A percentile compares a stretch with the other conserved stretches of the same genome.
Conservation (phyloP, 2,329 filamentous ascomycete genomes). For the Blastomyces percursus region DNA sequence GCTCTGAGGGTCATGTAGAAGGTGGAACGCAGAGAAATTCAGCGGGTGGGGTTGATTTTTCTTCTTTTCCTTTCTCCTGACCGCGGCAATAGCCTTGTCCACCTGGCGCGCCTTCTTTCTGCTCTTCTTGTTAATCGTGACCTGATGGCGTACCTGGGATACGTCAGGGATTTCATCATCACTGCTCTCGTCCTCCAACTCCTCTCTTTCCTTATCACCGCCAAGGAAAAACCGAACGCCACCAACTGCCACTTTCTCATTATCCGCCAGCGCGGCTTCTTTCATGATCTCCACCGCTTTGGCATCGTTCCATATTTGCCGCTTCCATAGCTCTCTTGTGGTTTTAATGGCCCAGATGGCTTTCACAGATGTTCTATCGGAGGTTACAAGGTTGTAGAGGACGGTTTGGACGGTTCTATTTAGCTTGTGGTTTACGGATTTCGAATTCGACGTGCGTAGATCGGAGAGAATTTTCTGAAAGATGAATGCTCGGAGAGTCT, state of each 20-base stretch:
- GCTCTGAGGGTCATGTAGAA: conserved; percentile 86
- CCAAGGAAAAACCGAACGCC: conserved; percentile 92
- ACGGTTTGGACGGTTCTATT: conserved; percentile 91
- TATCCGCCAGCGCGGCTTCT: conserved; percentile 75
- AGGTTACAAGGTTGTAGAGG: conserved; percentile 80
- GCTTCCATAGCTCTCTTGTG: conserved; percentile 89
- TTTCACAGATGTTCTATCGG: conserved; percentile 72
- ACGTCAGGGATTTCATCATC: conserved; percentile 68
- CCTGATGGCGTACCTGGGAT: conserved; percentile 69
- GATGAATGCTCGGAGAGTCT: conserved; percentile 72
- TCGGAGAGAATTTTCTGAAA: conserved; percentile 87
- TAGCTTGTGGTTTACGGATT: conserved; percentile 78
- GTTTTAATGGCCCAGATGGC: conserved; percentile 94
- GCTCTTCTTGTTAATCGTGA: conserved; percentile 90
- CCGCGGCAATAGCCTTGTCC: conserved; percentile 67
- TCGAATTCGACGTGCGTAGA: conserved; percentile 75
- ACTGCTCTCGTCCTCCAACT: conserved; percentile 78
- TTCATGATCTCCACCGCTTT: conserved; percentile 98
- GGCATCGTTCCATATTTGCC: conserved; percentile 89
- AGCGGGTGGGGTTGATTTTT: conserved; percentile 77
- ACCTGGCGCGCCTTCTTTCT: conserved; percentile 74
- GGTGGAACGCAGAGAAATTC: conserved; percentile 91
- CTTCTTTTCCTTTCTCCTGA: conserved; percentile 75
- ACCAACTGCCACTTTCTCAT: conserved; percentile 82
- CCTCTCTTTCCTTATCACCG: conserved; percentile 90